Base-by-base conservation (phyloP, 2,329 filamentous ascomycete genomes). In the Talaromyces amestolkiae region DNA sequence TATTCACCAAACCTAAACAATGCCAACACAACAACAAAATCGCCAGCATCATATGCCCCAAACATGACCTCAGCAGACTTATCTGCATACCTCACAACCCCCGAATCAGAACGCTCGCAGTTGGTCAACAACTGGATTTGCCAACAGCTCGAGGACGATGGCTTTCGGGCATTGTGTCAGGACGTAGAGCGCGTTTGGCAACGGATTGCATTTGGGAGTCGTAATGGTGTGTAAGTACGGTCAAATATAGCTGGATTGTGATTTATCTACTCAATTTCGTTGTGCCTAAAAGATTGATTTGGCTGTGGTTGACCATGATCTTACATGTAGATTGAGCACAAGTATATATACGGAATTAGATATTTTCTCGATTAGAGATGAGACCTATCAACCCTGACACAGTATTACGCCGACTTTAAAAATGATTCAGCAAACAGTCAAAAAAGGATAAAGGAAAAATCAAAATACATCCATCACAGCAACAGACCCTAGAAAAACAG, bases 101-200 rank as follows among this genome's bases (percentile, higher is more conserved):
- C 77, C 0, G 73, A 70, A 1, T 41, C 69, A 3, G 76, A 80
- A 62, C 74, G 78, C 17, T 70, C 72, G 11, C 70, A 69, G 1
- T 68, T 73, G 10, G 67, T 81, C 10, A 76, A 78, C 65, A 73
- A 74, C 43, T 81, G 79, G 75, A 74, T 82, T 53, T 81, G 79
- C 58, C 68, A 73, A 15, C 72, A 79, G 61, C 70, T 82, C 1
- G 76, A 81, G 35, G 75, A 80, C 31, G 77, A 80, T 27, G 69
- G 64, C 3, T 82, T 82, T 61, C 67, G 77, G 31, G 67, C 70
- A 31, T 69, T 82, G 13, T 80, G 78, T 63, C 71, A 78, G 68
- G 77, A 78, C 67, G 69, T 81, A 5, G 77, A 81, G 60, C 72
- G 72, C 1, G 71, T 77, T 19, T 81, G 79, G 79, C 71, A 69